These are phyloP conservation scores for Thermomyces lanuginosus DNA, from an alignment of 2,329 filamentous ascomycete species.

Conservation along the genomic window DNA sequence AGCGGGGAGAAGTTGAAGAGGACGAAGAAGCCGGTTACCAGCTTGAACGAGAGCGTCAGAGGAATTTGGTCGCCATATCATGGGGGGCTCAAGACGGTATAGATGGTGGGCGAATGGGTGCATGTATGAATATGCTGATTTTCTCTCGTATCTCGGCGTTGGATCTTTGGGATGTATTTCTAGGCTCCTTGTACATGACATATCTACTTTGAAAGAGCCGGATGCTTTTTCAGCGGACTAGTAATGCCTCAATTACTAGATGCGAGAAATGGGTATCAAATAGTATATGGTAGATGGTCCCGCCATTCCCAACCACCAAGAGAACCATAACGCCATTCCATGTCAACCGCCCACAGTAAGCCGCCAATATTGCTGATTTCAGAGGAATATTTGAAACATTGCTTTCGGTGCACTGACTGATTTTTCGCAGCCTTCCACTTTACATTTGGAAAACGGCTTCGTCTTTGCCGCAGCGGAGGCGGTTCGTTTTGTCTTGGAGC, in stretches of 20 bases:
- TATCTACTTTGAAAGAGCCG: not conserved
- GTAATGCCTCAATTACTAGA: constrained; percentile 1
- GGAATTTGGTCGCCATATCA: constrained; percentile 51
- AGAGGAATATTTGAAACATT: constrained; percentile 35
- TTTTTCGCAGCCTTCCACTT: constrained; percentile 27
- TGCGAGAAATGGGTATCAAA: constrained; percentile 1
- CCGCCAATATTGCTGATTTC: constrained; percentile 6
- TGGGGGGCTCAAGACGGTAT: constrained; percentile 37
- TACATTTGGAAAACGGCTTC: constrained; percentile 30
- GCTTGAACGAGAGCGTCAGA: constrained; percentile 47
- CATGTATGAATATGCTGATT: constrained; percentile 1
- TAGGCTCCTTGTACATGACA: constrained; percentile 2
- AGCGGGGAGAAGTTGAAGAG: constrained; percentile 35
- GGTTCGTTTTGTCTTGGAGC: constrained; percentile 21
- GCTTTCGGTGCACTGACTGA: constrained; percentile 21
- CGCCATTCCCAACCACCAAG: constrained; percentile 1
- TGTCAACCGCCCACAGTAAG: constrained; percentile 3
- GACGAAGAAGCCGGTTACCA: constrained; percentile 42
- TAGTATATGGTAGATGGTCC: not conserved
- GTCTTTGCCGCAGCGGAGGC: constrained; percentile 11
- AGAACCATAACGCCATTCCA: constrained; percentile 2
- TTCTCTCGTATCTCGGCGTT: constrained; percentile 4
- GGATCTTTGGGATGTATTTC: constrained; percentile 2
- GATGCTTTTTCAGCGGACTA: not conserved
- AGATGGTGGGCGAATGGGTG: constrained; percentile 9